A percentile compares a stretch with the other conserved stretches of the same genome.
Evolutionary conservation across 108 stramenopile species (phyloP).

Genomic region (Nitzschia putrida): DNA sequence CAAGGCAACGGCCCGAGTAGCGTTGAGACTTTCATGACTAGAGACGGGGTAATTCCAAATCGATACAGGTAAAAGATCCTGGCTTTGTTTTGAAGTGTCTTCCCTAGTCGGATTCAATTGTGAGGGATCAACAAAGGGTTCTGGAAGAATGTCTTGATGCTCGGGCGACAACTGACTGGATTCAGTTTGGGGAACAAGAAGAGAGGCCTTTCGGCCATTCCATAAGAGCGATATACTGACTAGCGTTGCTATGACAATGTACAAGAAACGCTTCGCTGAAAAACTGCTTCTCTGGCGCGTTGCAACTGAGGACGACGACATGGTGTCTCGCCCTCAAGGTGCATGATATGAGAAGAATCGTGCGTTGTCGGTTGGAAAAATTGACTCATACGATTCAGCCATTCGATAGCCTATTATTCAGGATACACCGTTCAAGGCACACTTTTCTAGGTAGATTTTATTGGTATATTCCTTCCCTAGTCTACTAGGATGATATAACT

Average conservation of each 20-base stretch:
- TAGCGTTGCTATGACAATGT: neutral
- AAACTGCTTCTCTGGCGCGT: neutral
- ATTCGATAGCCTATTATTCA: no score
- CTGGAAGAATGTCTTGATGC: no score
- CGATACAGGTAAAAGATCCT: neutral
- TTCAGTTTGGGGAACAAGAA: no score
- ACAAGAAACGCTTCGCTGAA: neutral
- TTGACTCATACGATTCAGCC: neutral
- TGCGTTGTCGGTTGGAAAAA: neutral
- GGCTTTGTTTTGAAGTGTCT: no score
- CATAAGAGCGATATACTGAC: neutral
- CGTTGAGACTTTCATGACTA: neutral
- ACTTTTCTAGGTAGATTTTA: no score
- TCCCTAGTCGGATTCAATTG: no score
- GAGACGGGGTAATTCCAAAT: neutral
- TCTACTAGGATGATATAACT: no score
- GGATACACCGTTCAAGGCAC: no score
- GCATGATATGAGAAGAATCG: neutral
- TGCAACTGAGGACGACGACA: neutral
- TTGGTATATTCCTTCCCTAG: neutral
- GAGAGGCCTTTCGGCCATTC: no score
- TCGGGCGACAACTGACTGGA: no score
- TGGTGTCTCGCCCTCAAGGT: neutral
- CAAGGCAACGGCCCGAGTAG: slow-evolving; percentile 36
- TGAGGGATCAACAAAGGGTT: no score